Conservation (phyloP, 495 filamentous ascomycete genomes). For the Daldinia loculata region DNA sequence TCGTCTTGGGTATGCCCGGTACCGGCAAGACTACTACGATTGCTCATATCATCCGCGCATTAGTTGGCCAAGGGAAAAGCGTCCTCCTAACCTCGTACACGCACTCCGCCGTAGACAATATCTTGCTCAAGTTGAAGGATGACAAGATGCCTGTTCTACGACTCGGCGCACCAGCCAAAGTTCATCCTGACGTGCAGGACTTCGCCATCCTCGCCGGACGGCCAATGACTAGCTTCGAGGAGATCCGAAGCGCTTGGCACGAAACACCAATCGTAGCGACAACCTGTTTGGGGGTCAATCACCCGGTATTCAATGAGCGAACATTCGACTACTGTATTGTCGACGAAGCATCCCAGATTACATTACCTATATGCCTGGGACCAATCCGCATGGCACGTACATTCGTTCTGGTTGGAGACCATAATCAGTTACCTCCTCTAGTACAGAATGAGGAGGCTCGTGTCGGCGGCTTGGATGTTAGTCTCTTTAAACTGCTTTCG, state of each 20-base stretch:
- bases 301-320: slow-evolving; percentile 85
- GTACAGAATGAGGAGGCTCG: slow-evolving; percentile 91
- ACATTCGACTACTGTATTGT: slow-evolving; percentile 98
- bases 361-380: slow-evolving; percentile 89
- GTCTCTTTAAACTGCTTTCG: slow-evolving; percentile 90
- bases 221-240: slow-evolving; percentile 77
- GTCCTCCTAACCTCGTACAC: slow-evolving; percentile 95
- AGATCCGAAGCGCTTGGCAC: slow-evolving; percentile 82
- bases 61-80: slow-evolving; percentile 88
- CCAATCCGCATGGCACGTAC: slow-evolving; percentile 93
- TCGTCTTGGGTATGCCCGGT: slow-evolving; percentile 96
- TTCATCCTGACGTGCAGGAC: slow-evolving; percentile 83
- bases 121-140: slow-evolving; percentile 85
- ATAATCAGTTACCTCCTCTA: slow-evolving; percentile 92
- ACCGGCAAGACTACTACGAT: slow-evolving; percentile 99
- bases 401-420: slow-evolving; percentile 95
- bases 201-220: slow-evolving; percentile 81
- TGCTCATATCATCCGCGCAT: slow-evolving; percentile 91
- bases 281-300: slow-evolving; percentile 90
- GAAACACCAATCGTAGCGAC: slow-evolving; percentile 89
- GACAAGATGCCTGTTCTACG: slow-evolving; percentile 84
- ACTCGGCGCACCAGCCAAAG: slow-evolving; percentile 80
- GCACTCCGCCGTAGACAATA: slow-evolving; percentile 97
- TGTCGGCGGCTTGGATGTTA: slow-evolving; percentile 87
- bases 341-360: slow-evolving; percentile 97